These are phyloP conservation scores for Sungouiella blattae DNA, from an alignment of 805 yeast genomes.

Conservation along the genomic window DNA sequence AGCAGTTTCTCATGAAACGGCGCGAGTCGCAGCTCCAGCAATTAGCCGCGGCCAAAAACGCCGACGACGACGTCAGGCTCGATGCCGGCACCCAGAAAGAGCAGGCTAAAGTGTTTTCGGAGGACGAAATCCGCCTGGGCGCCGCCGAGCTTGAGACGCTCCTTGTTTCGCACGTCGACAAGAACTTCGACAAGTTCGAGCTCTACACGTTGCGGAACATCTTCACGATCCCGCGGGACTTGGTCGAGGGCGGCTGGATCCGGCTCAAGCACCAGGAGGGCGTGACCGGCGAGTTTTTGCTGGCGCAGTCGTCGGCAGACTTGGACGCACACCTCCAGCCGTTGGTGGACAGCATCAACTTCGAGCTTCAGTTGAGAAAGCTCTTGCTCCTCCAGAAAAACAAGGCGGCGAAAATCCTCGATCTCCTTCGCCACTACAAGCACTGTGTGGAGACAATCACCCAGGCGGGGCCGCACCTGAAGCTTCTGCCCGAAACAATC, in stretches of 20 bases:
- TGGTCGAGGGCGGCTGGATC: conserved; percentile 64
- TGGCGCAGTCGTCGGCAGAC: conserved; percentile 6
- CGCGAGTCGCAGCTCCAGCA: conserved; percentile 14
- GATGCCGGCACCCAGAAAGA: too few species aligned
- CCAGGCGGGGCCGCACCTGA: conserved; percentile 14
- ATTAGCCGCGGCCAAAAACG: conserved; percentile 6
- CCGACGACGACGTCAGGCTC: conserved; percentile 1
- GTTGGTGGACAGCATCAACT: conserved; percentile 36
- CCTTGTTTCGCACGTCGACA: conserved; percentile 71
- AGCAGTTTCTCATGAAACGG: conserved; percentile 47
- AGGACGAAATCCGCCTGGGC: conserved; percentile 68
- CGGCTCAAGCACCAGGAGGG: conserved; percentile 66
- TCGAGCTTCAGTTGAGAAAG: conserved; percentile 43
- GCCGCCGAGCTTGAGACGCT: conserved; percentile 77
- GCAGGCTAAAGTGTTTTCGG: conserved; percentile 12
- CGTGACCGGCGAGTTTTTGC: too few species aligned
- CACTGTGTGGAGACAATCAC: conserved; percentile 19
- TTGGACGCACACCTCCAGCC: conserved; percentile 19
- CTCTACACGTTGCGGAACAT: conserved; percentile 76
- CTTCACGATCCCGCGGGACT: conserved; percentile 62
- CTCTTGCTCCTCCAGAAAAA: conserved; percentile 36
- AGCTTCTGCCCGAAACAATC: conserved; percentile 20
- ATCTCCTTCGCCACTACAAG: conserved; percentile 29
- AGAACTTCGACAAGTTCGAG: conserved; percentile 83
- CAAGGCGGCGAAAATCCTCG: conserved; percentile 35